Base-by-base conservation (phyloP, 1,284 basidiomycete species). In the Trichosporon ovoides region DNA sequence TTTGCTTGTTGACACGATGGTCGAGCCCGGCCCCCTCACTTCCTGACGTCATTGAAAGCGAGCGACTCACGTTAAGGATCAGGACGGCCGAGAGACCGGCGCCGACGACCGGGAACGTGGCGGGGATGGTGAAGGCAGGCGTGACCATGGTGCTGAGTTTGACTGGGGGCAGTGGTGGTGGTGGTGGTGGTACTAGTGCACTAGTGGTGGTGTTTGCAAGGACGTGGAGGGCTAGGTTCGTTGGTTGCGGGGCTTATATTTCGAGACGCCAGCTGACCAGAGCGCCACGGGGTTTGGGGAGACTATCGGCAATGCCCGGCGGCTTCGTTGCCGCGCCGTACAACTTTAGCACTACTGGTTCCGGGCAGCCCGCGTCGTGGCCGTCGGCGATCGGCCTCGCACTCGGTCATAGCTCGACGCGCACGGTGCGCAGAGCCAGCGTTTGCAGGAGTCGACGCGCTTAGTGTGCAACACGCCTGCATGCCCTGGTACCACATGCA, bases 61-160 rank as follows among this genome's bases (percentile, higher is more conserved):
- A 9, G 28, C 12, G 24, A 68, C 67, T 52, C 51, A 70, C 72
- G 56, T 67, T 63, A n/a, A 74, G 63, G 59, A 62, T 52, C 38
- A 67, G 49, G 36, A 64, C 35, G 24, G 56, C 55, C 53, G 58
- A 46, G 50, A 73, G n/a, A n/a, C 68, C 68, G 14, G 72, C 58
- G 33, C 73, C 71, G 51, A 71, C 63, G 63, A 72, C 36, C 53
- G 73, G 72, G 68, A 67, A 70, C 14, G 59, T 55, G 31, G 66
- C 40, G 50, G 72, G 71, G 38, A 74, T 53, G 19, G 31, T 18
- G 49, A 60, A 51, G 36, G 22, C 46, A 22, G 24, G 11, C n/a
- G 40, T 9, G 40, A 33, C 11, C 37, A 37, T 28, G 37, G 22
- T 38, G 51, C 20, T 35, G 40, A 20, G 12, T 16, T 43, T 7